phyloP scores from a whole-genome alignment of 345 rosid species.

The Eucalyptus leucophloia region DNA sequence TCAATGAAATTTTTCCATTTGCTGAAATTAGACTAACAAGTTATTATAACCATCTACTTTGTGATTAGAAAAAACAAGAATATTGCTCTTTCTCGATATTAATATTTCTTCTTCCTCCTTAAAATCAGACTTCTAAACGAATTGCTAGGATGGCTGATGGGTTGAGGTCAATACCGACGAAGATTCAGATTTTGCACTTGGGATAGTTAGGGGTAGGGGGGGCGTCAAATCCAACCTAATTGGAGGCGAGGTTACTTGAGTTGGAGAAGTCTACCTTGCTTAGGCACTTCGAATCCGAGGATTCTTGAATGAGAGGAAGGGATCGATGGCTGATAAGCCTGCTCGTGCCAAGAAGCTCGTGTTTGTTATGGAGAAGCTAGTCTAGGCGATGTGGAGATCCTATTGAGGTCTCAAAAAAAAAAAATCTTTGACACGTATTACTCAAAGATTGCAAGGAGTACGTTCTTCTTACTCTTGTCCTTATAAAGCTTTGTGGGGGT shows the following conservation, averaged over 20 bases:
- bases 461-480: not conserved
- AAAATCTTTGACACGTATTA: not conserved
- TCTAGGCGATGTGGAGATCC: fast-evolving
- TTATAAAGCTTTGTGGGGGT: not conserved
- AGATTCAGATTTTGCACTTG: fast-evolving
- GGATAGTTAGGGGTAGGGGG: no score
- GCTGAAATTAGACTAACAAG: not conserved
- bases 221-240: fast-evolving
- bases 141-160: no score
- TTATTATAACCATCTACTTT: no score
- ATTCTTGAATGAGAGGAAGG: not conserved
- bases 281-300: not conserved
- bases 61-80: no score
- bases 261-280: not conserved
- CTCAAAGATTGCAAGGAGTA: not conserved
- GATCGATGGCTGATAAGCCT: not conserved
- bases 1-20: fast-evolving
- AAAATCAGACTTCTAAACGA: no score
- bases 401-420: fast-evolving
- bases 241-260: fast-evolving
- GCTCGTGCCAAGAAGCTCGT: fast-evolving
- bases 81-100: no score
- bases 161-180: no score
- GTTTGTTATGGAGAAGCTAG: fast-evolving
- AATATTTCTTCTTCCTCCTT: no score